Evolutionary conservation across 164 flowering plant genomes (phyloP), one percentile per base, ranked within the genome.

Genomic region (Liquidambar formosana): DNA sequence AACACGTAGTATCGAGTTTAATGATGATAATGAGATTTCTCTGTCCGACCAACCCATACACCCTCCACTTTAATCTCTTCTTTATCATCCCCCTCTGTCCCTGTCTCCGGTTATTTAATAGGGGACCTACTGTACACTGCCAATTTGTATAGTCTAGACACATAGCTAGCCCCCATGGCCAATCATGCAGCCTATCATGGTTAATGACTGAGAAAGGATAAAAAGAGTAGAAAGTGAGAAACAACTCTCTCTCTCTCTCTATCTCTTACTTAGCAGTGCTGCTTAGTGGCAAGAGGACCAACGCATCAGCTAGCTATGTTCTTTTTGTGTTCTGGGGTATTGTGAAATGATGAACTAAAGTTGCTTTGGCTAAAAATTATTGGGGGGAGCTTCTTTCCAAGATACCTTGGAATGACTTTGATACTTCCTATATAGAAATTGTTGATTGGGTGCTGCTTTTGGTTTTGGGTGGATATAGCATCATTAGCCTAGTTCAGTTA

Each of bases 21-120:
- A 71, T 78, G 73, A 68, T 74, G 77, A 67, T 5, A 67, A 64
- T 64, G 72, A 71, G 57, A 63, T 71, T 15, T 57, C 67, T 58
- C 52, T 67, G 74, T 14, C 71, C 52, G 25, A 61, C 78, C 78
- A 65, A 47, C 53, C 47, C n/a, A n/a, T n/a, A n/a, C n/a, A n/a
- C n/a, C n/a, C n/a, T n/a, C n/a, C 25, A 26, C 64, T 67, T 67
- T 72, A 56, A 57, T 48, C 57, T 22, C 38, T 26, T 23, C 38
- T 25, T 44, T 57, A 11, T 27, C 38, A 18, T n/a, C 71, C 57
- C 65, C 6, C 2, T 33, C 41, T 33, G 4, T 33, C 61, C 0
- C 41, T 3, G 15, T 26, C 57, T 22, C 12, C 57, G 1, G 11
- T 19, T 54, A 54, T 54, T 54, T 54, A 54, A 57, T 57, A 25